These are phyloP conservation scores for Daedaleopsis sinensis DNA, from an alignment of 768 basidiomycete genomes.

Conservation along the genomic window DNA sequence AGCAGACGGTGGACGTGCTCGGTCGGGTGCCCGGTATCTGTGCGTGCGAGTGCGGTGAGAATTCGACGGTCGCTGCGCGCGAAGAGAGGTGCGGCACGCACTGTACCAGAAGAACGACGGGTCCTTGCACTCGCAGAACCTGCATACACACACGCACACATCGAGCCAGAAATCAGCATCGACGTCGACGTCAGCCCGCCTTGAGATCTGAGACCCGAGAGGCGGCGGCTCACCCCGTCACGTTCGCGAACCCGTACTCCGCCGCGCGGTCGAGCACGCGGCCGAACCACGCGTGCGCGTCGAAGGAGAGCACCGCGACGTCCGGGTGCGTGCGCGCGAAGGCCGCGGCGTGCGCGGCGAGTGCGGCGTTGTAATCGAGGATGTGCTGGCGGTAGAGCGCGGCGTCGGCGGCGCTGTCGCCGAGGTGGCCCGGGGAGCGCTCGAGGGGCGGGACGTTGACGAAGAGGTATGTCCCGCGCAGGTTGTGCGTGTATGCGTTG, in stretches of 20 bases:
- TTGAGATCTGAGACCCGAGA: too few relatives aligned
- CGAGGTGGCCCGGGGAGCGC: conserved; percentile 44
- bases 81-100: conserved; percentile 31
- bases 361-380: conserved; percentile 44
- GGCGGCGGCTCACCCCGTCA: conserved; percentile 37
- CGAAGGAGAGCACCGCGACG: conserved; percentile 48
- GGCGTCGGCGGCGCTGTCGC: conserved; percentile 39
- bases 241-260: conserved; percentile 49
- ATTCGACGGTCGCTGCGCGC: not conserved
- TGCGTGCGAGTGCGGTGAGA: not conserved
- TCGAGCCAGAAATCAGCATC: too few relatives aligned
- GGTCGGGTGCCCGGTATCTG: conserved; percentile 55
- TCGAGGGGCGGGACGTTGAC: conserved; percentile 60
- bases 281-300: conserved; percentile 54
- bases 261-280: conserved; percentile 43
- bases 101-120: conserved; percentile 57
- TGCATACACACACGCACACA: conserved; percentile 37
- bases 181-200: too few relatives aligned
- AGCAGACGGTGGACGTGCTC: conserved; percentile 49
- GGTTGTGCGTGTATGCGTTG: conserved; percentile 42
- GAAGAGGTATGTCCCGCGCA: conserved; percentile 50
- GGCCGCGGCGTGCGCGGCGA: conserved; percentile 36
- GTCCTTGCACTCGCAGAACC: conserved; percentile 54
- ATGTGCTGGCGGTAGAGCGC: conserved; percentile 43
- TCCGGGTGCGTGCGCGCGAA: conserved; percentile 44